phyloP scores from a whole-genome alignment of 2,329 filamentous ascomycete genomes.

The Alternaria atra region DNA sequence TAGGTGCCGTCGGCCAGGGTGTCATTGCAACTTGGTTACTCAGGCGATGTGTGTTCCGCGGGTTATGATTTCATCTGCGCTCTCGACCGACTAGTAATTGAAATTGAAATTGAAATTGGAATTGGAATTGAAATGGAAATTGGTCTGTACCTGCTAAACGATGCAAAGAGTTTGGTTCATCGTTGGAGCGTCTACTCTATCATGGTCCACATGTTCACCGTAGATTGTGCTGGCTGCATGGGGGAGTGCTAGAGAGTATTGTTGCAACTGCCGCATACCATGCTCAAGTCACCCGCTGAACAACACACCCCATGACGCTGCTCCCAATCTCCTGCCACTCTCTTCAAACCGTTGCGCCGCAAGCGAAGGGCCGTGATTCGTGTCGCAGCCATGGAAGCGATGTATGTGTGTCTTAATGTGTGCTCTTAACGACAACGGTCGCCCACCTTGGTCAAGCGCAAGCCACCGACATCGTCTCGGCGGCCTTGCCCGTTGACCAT shows the following conservation, averaged over 20 bases:
- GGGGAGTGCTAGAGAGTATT: not conserved
- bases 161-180: too few species aligned
- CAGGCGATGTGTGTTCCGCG: slow-evolving; percentile 6
- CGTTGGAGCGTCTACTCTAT: too few species aligned
- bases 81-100: too few species aligned
- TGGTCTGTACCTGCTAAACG: too few species aligned
- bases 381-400: not conserved
- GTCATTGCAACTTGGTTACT: slow-evolving; percentile 22
- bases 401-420: slow-evolving; percentile 14
- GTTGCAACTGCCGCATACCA: slow-evolving; percentile 3
- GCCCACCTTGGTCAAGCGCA: slow-evolving; percentile 24
- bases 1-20: slow-evolving; percentile 21
- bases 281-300: not conserved
- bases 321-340: slow-evolving; percentile 2
- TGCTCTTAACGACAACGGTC: slow-evolving; percentile 11
- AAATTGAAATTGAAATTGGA: too few species aligned
- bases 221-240: not conserved
- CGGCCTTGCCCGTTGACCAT: slow-evolving; percentile 28
- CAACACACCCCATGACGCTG: not conserved
- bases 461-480: slow-evolving; percentile 27
- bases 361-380: slow-evolving; percentile 4
- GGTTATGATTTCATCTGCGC: not conserved
- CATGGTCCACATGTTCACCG: too few species aligned
- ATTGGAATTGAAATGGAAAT: too few species aligned
- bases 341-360: not conserved